Percentiles rank a stretch among this genome's conserved stretches.
Conservation (phyloP, 345 rosid genomes). For the Dimocarpus longan region DNA sequence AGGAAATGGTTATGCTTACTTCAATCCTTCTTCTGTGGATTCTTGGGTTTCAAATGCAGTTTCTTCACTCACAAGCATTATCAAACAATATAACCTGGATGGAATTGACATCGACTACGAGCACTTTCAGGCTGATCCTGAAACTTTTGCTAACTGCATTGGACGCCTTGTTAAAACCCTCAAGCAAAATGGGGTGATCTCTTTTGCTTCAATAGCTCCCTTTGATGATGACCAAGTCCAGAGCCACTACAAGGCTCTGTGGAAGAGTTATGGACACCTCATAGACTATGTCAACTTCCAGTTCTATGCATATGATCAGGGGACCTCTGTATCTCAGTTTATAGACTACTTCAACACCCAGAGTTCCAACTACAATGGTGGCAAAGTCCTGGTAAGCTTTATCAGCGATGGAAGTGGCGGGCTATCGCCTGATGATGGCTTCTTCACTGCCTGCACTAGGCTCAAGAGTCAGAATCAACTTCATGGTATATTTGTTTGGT, state of each 20-base stretch:
- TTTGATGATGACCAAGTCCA: conserved; percentile 37
- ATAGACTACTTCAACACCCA: conserved; percentile 31
- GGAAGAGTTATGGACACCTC: conserved; percentile 39
- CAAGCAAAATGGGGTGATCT: conserved; percentile 28
- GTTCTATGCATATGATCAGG: conserved; percentile 37
- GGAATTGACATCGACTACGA: conserved; percentile 43
- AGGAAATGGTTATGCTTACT: conserved; percentile 4
- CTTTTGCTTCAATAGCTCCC: conserved; percentile 49
- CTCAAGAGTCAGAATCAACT: conserved; percentile 31
- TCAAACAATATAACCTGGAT: conserved; percentile 30
- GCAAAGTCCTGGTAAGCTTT: conserved; percentile 32
- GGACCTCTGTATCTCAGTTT: conserved; percentile 29
- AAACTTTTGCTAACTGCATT: conserved; percentile 35
- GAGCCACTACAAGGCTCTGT: conserved; percentile 39
- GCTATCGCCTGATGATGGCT: conserved; percentile 30
- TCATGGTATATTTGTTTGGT: conserved; percentile 43
- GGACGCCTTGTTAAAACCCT: conserved; percentile 33
- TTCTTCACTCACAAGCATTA: conserved; percentile 30
- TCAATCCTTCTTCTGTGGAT: conserved; percentile 20
- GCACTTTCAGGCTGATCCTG: conserved; percentile 32
- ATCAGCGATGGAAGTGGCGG: conserved; percentile 30
- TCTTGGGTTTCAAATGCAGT: conserved; percentile 41
- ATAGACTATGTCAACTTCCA: conserved; percentile 51
- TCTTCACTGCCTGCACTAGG: conserved; percentile 34
- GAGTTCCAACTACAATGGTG: conserved; percentile 31